Conservation (phyloP, 108 stramenopile genomes). For the Epithemia pelagica region DNA sequence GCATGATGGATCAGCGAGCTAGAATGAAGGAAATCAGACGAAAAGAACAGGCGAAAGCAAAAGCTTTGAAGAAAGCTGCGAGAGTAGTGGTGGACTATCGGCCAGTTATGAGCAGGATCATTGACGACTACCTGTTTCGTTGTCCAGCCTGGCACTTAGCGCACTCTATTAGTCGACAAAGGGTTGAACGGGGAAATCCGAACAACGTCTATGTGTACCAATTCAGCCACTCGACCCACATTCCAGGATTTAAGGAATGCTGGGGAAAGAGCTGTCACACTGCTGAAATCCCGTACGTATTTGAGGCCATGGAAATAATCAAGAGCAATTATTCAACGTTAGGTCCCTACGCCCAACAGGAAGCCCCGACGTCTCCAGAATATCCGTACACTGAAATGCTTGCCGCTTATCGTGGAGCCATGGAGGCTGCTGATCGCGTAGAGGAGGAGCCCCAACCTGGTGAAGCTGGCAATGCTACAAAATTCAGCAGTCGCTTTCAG, state of each 20-base stretch:
- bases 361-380: slow-evolving; percentile 49
- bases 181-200: slow-evolving; percentile 12
- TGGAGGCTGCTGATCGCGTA: slow-evolving; percentile 24
- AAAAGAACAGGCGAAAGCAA: slow-evolving; percentile 22
- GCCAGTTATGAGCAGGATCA: slow-evolving; percentile 63
- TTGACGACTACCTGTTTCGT: slow-evolving; percentile 82
- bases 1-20: slow-evolving; percentile 7
- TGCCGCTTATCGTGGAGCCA: slow-evolving; percentile 32
- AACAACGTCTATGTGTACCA: slow-evolving; percentile 76
- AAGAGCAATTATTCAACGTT: slow-evolving; percentile 47
- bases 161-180: slow-evolving; percentile 37
- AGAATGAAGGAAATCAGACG: slow-evolving; percentile 18
- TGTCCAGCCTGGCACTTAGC: slow-evolving; percentile 72
- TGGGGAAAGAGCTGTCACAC: slow-evolving; percentile 83
- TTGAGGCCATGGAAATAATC: slow-evolving; percentile 65
- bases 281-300: slow-evolving; percentile 77
- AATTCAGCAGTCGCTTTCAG: slow-evolving; percentile 26
- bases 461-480: background rate
- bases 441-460: slow-evolving; percentile 12
- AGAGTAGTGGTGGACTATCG: slow-evolving; percentile 74
- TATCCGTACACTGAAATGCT: slow-evolving; percentile 59
- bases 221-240: slow-evolving; percentile 73
- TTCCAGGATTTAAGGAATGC: slow-evolving; percentile 74
- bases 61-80: slow-evolving; percentile 46
- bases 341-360: slow-evolving; percentile 38